Evolutionary conservation across 208 protist genomes (phyloP).

Genomic region (Trypanosomatidae sp.): DNA sequence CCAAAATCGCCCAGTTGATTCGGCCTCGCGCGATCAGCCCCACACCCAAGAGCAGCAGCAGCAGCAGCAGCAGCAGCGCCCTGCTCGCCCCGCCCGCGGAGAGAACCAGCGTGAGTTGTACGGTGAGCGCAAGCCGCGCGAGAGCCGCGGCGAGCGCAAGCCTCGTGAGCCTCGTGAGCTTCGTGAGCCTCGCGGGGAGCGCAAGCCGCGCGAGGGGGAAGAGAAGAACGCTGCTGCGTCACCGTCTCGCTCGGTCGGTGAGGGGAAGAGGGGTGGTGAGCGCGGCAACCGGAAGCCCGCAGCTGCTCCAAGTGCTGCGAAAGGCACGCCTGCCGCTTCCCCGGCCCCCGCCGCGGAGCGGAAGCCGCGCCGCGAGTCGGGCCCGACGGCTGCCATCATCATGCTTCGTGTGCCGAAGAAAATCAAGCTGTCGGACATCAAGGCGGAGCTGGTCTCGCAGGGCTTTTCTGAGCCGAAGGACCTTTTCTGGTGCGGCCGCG

Average conservation of each 20-base stretch:
- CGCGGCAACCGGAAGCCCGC: background rate
- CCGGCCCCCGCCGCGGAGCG: slow-evolving; percentile 4
- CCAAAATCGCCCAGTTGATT: slow-evolving; percentile 9
- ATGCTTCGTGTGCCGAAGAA: slow-evolving; percentile 58
- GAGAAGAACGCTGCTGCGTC: slow-evolving; percentile 3
- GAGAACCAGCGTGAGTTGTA: slow-evolving; percentile 8
- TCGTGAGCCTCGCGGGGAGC: slow-evolving; percentile 21
- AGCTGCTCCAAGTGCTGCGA: slow-evolving; percentile 4
- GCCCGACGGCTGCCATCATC: slow-evolving; percentile 41
- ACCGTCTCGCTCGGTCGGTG: background rate
- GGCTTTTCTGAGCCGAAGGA: slow-evolving; percentile 35
- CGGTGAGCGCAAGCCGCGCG: slow-evolving; percentile 29
- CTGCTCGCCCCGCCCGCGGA: slow-evolving; percentile 9
- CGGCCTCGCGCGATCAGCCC: slow-evolving; percentile 3
- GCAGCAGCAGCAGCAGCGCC: slow-evolving; percentile 23
- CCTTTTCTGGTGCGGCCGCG: slow-evolving; percentile 69
- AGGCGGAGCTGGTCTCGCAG: slow-evolving; percentile 26
- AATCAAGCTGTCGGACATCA: slow-evolving; percentile 67
- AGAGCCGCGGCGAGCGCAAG: slow-evolving; percentile 16
- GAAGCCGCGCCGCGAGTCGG: slow-evolving; percentile 14
- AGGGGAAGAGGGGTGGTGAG: slow-evolving; percentile 4
- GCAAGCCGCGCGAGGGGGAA: slow-evolving; percentile 16
- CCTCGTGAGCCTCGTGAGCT: slow-evolving; percentile 17
- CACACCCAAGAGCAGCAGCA: slow-evolving; percentile 6
- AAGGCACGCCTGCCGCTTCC: slow-evolving; percentile 2